phyloP scores from a whole-genome alignment of 139 green algal species.

The Dunaliella primolecta region DNA sequence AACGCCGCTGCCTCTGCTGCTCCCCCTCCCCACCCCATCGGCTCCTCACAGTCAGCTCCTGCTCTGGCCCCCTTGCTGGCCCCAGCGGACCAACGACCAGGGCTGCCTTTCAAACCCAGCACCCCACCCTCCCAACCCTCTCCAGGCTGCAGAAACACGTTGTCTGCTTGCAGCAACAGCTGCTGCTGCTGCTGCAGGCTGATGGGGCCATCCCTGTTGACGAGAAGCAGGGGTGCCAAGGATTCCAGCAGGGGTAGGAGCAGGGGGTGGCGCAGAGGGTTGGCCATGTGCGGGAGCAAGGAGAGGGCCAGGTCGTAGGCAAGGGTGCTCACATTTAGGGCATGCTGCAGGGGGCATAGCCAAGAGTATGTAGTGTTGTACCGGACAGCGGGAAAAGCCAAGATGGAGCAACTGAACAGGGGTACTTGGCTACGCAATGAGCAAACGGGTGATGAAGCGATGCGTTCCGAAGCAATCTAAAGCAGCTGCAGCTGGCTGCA shows the following conservation, averaged over 20 bases:
- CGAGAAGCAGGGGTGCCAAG: constrained; percentile 36
- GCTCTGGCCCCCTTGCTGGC: background rate
- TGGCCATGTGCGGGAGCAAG: constrained; percentile 24
- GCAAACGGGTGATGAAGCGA: no score
- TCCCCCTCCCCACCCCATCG: background rate
- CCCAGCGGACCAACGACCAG: background rate
- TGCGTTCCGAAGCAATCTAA: no score
- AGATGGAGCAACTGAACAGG: no score
- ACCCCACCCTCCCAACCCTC: background rate
- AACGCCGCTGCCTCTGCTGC: background rate
- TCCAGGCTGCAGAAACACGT: background rate
- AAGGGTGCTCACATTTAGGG: constrained; percentile 28
- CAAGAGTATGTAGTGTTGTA: background rate
- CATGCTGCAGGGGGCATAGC: background rate
- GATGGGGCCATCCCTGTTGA: constrained; percentile 8
- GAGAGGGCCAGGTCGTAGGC: constrained; percentile 20
- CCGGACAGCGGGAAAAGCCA: background rate
- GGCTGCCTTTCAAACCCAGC: background rate
- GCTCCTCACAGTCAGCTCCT: background rate
- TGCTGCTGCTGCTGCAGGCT: background rate
- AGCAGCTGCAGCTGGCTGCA: no score
- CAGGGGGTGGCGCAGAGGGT: constrained; percentile 31
- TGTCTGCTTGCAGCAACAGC: background rate
- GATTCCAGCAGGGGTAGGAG: constrained; percentile 42
- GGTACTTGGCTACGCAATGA: no score